Evolutionary conservation across 805 yeast genomes (phyloP).

Genomic region (Metschnikowia gruessii): DNA sequence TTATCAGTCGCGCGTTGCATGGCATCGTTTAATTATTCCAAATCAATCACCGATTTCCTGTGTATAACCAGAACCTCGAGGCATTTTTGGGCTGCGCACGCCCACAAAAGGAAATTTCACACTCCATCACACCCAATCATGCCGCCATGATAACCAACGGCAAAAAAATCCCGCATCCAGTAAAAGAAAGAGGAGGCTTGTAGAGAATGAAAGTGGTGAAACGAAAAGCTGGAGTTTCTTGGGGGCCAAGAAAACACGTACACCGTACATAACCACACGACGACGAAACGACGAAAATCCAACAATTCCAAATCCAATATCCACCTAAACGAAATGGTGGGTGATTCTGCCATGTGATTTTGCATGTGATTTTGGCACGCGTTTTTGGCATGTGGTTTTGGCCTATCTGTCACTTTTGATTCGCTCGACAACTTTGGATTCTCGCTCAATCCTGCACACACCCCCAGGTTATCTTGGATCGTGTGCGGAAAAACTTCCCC

Average conservation of each 20-base stretch:
- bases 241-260: not conserved
- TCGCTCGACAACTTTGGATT: not conserved
- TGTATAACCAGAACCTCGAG: not conserved
- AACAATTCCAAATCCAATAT: too few species aligned
- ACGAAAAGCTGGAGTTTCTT: too few species aligned
- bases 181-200: too few species aligned
- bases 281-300: not conserved
- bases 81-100: not conserved
- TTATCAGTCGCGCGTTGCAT: not conserved
- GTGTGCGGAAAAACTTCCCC: not conserved
- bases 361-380: too few species aligned
- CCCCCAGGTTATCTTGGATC: not conserved
- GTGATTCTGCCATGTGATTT: too few species aligned
- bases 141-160: not conserved
- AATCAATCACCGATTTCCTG: constrained; percentile 3
- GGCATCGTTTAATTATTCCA: constrained; percentile 3
- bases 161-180: not conserved
- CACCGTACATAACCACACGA: not conserved
- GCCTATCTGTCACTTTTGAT: not conserved
- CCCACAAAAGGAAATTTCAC: too few species aligned
- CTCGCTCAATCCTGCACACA: not conserved
- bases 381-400: constrained; percentile 3
- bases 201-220: too few species aligned
- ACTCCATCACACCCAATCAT: not conserved
- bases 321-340: too few species aligned